phyloP scores from a whole-genome alignment of 1,284 basidiomycete genomes.

The Prillingera fragicola region DNA sequence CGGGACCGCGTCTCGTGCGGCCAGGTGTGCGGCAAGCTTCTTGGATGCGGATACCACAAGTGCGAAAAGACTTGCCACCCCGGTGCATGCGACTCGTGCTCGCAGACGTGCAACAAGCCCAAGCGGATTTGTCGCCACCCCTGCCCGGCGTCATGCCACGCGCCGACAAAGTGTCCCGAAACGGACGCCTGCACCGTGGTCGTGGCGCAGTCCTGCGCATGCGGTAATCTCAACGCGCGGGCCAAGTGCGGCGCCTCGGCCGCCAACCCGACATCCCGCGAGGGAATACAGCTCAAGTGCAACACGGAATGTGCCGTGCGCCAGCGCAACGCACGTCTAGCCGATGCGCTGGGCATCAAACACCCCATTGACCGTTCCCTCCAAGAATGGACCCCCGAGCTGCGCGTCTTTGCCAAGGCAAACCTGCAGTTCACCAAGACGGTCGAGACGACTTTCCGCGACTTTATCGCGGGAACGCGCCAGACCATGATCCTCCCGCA shows the following conservation, averaged over 20 bases:
- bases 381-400: conserved; percentile 59
- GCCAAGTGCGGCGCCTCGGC: conserved; percentile 62
- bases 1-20: conserved; percentile 75
- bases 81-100: conserved; percentile 70
- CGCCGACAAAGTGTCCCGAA: conserved; percentile 74
- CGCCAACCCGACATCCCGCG: conserved; percentile 50
- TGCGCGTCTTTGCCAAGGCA: conserved; percentile 57
- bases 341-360: conserved; percentile 77
- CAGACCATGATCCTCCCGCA: conserved; percentile 69
- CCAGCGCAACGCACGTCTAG: conserved; percentile 76
- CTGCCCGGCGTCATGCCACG: conserved; percentile 72
- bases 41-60: conserved; percentile 77
- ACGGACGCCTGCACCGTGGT: conserved; percentile 62
- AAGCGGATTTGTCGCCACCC: conserved; percentile 73
- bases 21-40: conserved; percentile 64
- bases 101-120: conserved; percentile 70
- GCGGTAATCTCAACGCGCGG: conserved; percentile 68
- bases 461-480: conserved; percentile 66
- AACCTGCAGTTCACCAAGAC: conserved; percentile 63
- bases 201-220: conserved; percentile 66
- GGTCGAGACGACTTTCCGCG: conserved; percentile 71
- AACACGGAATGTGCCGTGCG: conserved; percentile 71
- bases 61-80: conserved; percentile 74
- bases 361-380: conserved; percentile 43
- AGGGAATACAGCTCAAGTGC: conserved; percentile 59